A percentile compares a stretch with the other conserved stretches of the same genome.
Evolutionary conservation across 139 green algal species (phyloP).

Genomic region (Parachlorella kessleri): DNA sequence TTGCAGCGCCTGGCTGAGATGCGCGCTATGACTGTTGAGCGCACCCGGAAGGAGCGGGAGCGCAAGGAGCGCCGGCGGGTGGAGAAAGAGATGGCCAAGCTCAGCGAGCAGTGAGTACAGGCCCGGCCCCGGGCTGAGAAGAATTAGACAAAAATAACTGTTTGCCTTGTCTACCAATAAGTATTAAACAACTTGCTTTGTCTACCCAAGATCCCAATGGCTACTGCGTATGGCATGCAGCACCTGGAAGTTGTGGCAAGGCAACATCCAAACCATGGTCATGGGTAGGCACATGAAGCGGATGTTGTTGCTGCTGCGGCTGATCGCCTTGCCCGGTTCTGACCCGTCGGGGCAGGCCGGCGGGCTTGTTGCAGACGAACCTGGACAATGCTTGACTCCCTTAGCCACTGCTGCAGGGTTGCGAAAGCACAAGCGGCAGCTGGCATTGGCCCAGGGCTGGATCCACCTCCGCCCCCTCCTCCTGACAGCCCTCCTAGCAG

Average conservation of each 20-base stretch:
- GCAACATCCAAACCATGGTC: background rate
- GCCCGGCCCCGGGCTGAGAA: too few relatives aligned
- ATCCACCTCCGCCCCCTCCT: background rate
- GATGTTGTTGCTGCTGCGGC: too few relatives aligned
- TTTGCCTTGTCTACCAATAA: background rate
- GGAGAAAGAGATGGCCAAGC: conserved; percentile 40
- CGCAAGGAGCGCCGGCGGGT: conserved; percentile 30
- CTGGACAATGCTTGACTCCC: too few relatives aligned
- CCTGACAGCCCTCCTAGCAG: background rate
- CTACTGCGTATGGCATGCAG: background rate
- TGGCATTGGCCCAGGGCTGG: background rate
- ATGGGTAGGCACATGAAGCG: background rate
- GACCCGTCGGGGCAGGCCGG: too few relatives aligned
- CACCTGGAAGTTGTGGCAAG: background rate
- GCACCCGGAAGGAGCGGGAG: conserved; percentile 20
- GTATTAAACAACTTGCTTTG: conserved; percentile 1
- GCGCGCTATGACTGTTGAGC: conserved; percentile 23
- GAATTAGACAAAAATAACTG: too few relatives aligned
- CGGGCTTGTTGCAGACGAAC: too few relatives aligned
- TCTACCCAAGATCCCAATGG: background rate
- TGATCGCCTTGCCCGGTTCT: too few relatives aligned
- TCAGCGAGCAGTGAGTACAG: conserved; percentile 42
- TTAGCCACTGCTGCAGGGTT: too few relatives aligned
- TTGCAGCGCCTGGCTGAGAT: conserved; percentile 45
- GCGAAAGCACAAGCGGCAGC: conserved; percentile 10